Evolutionary conservation across 1,284 basidiomycete genomes (phyloP).

Genomic region (Rhodotorula sp.): DNA sequence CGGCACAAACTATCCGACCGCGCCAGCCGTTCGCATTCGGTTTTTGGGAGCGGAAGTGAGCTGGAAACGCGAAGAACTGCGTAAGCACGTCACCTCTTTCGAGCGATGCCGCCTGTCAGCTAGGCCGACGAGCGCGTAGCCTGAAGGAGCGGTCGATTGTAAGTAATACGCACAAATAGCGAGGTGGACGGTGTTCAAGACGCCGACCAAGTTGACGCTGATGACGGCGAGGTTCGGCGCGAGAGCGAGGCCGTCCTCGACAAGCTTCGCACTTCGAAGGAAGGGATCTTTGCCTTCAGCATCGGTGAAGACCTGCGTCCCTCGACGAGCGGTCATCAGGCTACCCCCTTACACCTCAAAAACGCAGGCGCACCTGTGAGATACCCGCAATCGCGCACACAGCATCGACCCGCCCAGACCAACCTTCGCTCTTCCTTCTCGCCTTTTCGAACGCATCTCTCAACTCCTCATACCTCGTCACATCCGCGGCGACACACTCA

Average conservation of each 20-base stretch:
- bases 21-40: slow-evolving; percentile 2
- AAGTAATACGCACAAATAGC: slow-evolving; percentile 17
- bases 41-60: slow-evolving; percentile 15
- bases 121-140: no score
- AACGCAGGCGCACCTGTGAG: slow-evolving; percentile 8
- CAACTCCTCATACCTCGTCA: slow-evolving; percentile 2
- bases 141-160: no score
- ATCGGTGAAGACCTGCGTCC: slow-evolving; percentile 4
- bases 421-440: slow-evolving; percentile 7
- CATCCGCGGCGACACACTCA: neutral
- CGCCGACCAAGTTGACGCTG: slow-evolving; percentile 20
- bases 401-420: neutral
- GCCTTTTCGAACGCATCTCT: slow-evolving; percentile 23
- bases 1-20: slow-evolving; percentile 23
- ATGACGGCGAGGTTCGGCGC: slow-evolving; percentile 17
- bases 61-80: neutral
- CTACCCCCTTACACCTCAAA: neutral
- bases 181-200: slow-evolving; percentile 28
- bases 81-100: neutral
- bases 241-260: neutral
- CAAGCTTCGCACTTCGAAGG: neutral
- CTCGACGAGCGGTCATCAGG: neutral
- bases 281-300: slow-evolving; percentile 9
- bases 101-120: no score
- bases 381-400: slow-evolving; percentile 23